Base-by-base conservation (phyloP, 140 eudicot species). In the Flaveria floridana region DNA sequence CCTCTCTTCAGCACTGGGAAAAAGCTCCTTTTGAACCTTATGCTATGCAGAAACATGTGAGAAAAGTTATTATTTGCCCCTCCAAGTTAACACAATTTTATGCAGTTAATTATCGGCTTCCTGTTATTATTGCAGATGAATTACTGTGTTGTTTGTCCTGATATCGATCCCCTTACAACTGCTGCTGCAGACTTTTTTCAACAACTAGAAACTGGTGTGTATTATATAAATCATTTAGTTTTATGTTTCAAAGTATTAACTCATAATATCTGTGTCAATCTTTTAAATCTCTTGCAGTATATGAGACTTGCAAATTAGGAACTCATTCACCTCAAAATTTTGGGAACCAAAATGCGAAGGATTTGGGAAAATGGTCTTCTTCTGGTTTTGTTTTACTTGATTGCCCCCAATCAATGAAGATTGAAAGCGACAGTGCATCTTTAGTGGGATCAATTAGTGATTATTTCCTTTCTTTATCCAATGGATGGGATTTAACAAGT, bases 21-120 rank as follows among this genome's bases (percentile, higher is more conserved):
- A 95, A 95, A 85, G 99, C 96, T 73, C 99, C 99, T 73, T 77
- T 95, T 80, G 99, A 95, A 83, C 99, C 99, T 19, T 95, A 95
- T 52, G 99, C 99, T 30, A 82, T 85, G 78, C 92, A 87, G 71
- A 95, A 95, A 82, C 90, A 88, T 62, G 99, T 95, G 81, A 86
- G 94, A 69, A 48, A 50, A 48, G 41, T 78, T 21, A 37, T 39
- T 19, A 30, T 65, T 3, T n/a, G 18, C 41, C 41, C 16, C 18
- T 71, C 53, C 21, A 65, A 6, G 56, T 74, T 58, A 3, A 46
- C n/a, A 47, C 30, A 37, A 19, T 8, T 30, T 48, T 11, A 28
- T 7, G 48, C 21, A 0, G 7, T 47, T 76, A 14, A 34, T 74
- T 19, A 37, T 71, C 20, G 70, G 39, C 15, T 68, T 44, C 56